A percentile compares a stretch with the other conserved stretches of the same genome.
Conservation (phyloP, 2,329 filamentous ascomycete genomes). For the Cladosporium sp. region DNA sequence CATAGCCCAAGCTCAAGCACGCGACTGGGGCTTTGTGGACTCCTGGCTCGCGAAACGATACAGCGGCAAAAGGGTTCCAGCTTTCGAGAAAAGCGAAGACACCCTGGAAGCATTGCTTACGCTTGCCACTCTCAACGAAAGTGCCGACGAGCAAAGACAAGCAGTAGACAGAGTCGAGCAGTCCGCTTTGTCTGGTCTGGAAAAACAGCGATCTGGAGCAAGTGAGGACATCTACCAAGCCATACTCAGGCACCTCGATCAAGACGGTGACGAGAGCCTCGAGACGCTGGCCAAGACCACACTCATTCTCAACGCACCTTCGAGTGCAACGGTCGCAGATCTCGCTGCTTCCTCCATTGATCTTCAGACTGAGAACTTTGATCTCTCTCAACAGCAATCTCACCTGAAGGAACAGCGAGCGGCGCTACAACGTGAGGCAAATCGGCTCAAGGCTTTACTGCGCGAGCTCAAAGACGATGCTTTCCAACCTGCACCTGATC, state of each 20-base stretch:
- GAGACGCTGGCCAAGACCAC: slow-evolving; percentile 43
- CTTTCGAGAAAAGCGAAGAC: slow-evolving; percentile 84
- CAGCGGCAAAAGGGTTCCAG: slow-evolving; percentile 62
- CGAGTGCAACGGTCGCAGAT: slow-evolving; percentile 5
- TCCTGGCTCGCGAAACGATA: slow-evolving; percentile 77
- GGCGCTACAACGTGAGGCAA: slow-evolving; percentile 31
- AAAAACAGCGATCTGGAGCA: slow-evolving; percentile 27
- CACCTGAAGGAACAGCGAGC: slow-evolving; percentile 29
- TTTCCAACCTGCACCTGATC: slow-evolving; percentile 53
- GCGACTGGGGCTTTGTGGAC: slow-evolving; percentile 90
- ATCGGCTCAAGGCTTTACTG: slow-evolving; percentile 28
- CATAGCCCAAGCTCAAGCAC: slow-evolving; percentile 76
- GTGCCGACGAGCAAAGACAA: slow-evolving; percentile 69
- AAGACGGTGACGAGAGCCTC: slow-evolving; percentile 36
- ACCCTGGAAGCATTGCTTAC: slow-evolving; percentile 75
- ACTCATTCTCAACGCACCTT: slow-evolving; percentile 40
- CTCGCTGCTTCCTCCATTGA: slow-evolving; percentile 21
- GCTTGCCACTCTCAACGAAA: slow-evolving; percentile 74
- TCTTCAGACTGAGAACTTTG: slow-evolving; percentile 30
- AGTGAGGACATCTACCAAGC: slow-evolving; percentile 27
- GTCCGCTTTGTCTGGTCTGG: slow-evolving; percentile 59
- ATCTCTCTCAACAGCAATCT: slow-evolving; percentile 33
- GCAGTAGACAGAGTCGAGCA: slow-evolving; percentile 62
- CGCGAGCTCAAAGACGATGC: slow-evolving; percentile 30
- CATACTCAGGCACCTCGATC: slow-evolving; percentile 31